Conservation (phyloP, 2,329 filamentous ascomycete genomes). For the Geosmithia flava region DNA sequence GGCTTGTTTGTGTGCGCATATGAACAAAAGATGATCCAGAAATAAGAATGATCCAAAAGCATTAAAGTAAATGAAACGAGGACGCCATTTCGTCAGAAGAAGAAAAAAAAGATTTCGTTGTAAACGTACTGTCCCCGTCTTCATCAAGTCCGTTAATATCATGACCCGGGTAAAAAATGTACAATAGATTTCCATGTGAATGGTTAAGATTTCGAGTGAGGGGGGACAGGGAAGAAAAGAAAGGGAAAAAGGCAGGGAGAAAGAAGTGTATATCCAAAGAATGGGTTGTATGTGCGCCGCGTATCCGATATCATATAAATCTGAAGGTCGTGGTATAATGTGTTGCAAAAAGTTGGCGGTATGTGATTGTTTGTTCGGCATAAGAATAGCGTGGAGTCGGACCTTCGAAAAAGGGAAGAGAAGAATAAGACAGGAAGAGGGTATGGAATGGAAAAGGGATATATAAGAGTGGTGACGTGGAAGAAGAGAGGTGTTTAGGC, state of each 20-base stretch:
- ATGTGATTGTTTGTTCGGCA: background rate
- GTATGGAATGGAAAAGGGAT: background rate
- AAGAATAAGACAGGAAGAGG: background rate
- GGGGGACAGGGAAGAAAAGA: background rate
- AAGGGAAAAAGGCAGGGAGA: background rate
- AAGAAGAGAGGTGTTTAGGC: background rate
- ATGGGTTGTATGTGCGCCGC: background rate
- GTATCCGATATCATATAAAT: background rate
- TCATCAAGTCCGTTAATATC: background rate
- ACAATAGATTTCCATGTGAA: background rate
- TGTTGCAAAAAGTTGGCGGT: background rate
- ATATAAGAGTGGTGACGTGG: background rate
- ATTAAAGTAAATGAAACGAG: background rate
- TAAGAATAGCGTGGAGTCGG: background rate
- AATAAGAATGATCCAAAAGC: background rate
- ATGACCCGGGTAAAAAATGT: background rate
- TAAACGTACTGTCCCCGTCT: conserved; percentile 1
- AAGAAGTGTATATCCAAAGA: background rate
- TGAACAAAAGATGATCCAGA: background rate
- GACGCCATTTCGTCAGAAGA: background rate
- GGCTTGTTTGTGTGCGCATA: background rate
- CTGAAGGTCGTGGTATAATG: background rate
- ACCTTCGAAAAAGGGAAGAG: too few species aligned
- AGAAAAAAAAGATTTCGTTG: background rate
- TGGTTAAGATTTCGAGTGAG: background rate